Base-by-base conservation (phyloP, 225 moss, liverwort and hornwort genomes). In the Sphagnum tenellum region DNA sequence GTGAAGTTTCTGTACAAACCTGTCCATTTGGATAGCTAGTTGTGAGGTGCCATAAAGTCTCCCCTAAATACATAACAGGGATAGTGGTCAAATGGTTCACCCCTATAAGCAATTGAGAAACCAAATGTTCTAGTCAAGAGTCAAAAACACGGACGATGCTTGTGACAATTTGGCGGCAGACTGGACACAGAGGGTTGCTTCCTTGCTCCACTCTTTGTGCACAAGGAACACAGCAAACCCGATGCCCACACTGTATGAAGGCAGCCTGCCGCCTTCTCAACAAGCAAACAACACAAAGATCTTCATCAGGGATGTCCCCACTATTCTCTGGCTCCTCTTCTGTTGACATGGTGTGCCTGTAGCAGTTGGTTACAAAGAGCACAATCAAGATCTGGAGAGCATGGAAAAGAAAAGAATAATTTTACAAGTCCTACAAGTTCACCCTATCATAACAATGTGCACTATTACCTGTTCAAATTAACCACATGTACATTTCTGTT, bases 221-320 rank as follows among this genome's bases (percentile, higher is more conserved):
- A 77, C 95, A 96, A 75, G 86, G 81, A 66, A 92, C 88, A 77
- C 95, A 96, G 69, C 95, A 96, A 56, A 92, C 92, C 50, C 92
- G 86, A 74, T 96, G 95, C 3, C 95, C 95, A 72, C 95, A 96
- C 66, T 79, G 80, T 61, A 96, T 89, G 66, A 96, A 96, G 48
- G 92, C 95, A 70, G 95, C 92, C 61, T 92, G 82, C 66, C 95
- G 80, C 76, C 95, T 82, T 55, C 92, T 79, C 65, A 90, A 67
- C 63, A 96, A 69, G 69, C 95, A 96, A 12, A 96, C 89, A 14
- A 90, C 92, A 67, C 95, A 96, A 6, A 92, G 73, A 78, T 96
- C 92, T 12, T 92, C 95, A 72, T 96, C 92, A 64, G 94, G 91
- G 54, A 95, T 77, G 59, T 88, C 91, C 50, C 76, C 86, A 8